A percentile compares a stretch with the other conserved stretches of the same genome.
Conservation (phyloP, 1,284 basidiomycete species). For the Cryptococcus sp. region DNA sequence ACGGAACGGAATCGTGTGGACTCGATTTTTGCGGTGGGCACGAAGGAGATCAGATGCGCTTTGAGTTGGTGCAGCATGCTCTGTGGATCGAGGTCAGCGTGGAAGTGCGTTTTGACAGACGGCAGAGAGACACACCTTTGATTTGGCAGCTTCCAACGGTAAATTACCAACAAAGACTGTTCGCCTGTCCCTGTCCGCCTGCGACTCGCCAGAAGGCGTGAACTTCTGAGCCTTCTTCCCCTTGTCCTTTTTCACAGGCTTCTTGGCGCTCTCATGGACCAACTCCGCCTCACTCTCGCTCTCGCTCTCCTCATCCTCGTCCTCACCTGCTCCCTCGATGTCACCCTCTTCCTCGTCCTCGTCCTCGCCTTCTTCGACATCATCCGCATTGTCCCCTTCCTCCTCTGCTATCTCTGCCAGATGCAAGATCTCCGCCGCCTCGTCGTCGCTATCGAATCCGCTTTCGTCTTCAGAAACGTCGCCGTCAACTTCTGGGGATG, state of each 20-base stretch:
- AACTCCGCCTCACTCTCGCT: constrained; percentile 31
- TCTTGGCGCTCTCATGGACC: constrained; percentile 52
- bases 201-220: constrained; percentile 67
- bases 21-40: constrained; percentile 76
- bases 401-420: constrained; percentile 27
- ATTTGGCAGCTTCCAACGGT: constrained; percentile 71
- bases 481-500: constrained; percentile 6
- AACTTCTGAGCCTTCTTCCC: constrained; percentile 46
- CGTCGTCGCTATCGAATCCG: constrained; percentile 26
- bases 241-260: constrained; percentile 23
- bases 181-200: constrained; percentile 69
- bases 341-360: constrained; percentile 29
- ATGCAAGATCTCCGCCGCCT: constrained; percentile 15
- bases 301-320: constrained; percentile 26
- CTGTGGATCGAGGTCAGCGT: constrained; percentile 47
- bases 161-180: constrained; percentile 96
- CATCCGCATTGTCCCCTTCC: constrained; percentile 28
- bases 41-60: constrained; percentile 68
- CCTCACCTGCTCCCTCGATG: constrained; percentile 25
- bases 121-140: constrained; percentile 60
- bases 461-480: constrained; percentile 13
- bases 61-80: constrained; percentile 64
- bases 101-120: neutral
- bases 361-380: constrained; percentile 20
- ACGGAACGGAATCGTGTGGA: constrained; percentile 88